phyloP scores from a whole-genome alignment of 2,329 filamentous ascomycete genomes.

The Ceratocystis eucalypticola region DNA sequence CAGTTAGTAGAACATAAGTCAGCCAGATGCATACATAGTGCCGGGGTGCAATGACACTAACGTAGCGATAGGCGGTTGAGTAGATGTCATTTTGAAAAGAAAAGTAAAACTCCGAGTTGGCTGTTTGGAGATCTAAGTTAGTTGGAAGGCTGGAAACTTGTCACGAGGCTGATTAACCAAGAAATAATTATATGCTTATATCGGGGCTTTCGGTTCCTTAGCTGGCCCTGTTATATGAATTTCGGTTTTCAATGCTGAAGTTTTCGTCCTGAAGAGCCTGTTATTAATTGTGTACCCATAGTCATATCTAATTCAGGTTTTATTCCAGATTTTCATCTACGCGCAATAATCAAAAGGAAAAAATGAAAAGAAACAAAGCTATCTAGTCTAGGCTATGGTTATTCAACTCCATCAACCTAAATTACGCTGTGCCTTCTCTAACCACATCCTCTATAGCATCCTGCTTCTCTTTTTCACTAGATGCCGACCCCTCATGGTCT shows the following conservation, averaged over 20 bases:
- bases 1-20: conserved; percentile 23
- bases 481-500: conserved; percentile 15
- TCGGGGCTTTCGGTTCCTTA: background rate
- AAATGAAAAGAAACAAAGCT: background rate
- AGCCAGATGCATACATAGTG: conserved; percentile 35
- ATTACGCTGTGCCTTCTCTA: background rate
- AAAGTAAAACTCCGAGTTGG: background rate
- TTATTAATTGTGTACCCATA: background rate
- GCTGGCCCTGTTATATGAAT: background rate
- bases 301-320: background rate
- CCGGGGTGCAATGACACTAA: conserved; percentile 64
- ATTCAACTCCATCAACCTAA: background rate
- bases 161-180: background rate
- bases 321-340: background rate
- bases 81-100: conserved; percentile 28
- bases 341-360: background rate
- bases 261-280: background rate
- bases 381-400: background rate
- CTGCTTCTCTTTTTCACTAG: background rate
- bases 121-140: conserved; percentile 7
- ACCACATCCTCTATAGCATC: background rate
- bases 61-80: conserved; percentile 44
- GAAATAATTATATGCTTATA: background rate
- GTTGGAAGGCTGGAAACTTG: background rate
- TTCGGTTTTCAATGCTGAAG: background rate